Base-by-base conservation (phyloP, 768 basidiomycete species). In the Mycena sanguinolenta region DNA sequence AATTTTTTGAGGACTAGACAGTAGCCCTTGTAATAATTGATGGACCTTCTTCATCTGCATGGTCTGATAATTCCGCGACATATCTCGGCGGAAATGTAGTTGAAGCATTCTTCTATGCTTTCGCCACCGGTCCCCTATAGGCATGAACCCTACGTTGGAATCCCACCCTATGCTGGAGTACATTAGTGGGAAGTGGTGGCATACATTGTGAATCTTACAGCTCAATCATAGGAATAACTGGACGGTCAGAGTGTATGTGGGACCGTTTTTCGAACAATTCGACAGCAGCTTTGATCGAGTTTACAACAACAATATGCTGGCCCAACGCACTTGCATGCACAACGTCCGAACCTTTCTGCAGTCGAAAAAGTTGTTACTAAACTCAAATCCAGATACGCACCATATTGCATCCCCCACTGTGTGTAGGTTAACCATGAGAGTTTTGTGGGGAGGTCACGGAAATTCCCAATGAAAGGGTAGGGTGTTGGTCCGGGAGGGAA, bases 281-380 rank as follows among this genome's bases (percentile, higher is more conserved):
- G 14, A 38, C 34, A 6, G 77, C 76, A 30, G 74, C 75, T 44
- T 81, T 72, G 19, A 73, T 36, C 3, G 74, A 71, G 64, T 79
- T 80, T 17, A 81, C 69, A 32, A 81, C 67, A 38, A 82, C 63
- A 19, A 75, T 72, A 39, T 78, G 78, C 39, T 73, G 67, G 7
- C 77, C 78, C 19, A 77, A 67, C 0, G 67, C 70, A 17, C 59
- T 65, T 6, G 75, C 59, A 58, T 77, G 75, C 12, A 80, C 44
- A 10, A 80, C 70, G 39, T 71, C 69, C 12, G 4, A 42, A 21
- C 77, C 74, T 60, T 67, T n/a, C n/a, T 58, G 10, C 34, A 1
- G 44, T 17, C 6, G 14, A 61, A 12, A 27, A 4, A 97, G 98
- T 82, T 89, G 96, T 62, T 82, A 13, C n/a, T 25, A 6, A 50